Evolutionary conservation across 1,139 yeast species (phyloP), one percentile per base, ranked within the genome.

Genomic region (Kodamaea fungicola): DNA sequence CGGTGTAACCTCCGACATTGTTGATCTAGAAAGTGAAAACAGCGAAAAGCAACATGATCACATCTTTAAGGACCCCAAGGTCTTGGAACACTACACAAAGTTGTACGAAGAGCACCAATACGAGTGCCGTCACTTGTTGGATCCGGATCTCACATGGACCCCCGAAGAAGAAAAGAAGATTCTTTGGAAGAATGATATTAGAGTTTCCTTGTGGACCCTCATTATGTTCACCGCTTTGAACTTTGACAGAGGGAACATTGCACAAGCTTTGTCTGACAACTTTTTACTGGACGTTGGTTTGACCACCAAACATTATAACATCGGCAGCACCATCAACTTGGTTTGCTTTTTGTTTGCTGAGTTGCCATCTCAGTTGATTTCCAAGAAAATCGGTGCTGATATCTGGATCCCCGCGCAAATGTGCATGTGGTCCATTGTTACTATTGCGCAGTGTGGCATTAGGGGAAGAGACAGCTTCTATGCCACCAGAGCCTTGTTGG

Each of bases 381-480:
- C 79, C 7, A 76, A 77, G 48, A 64, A 61, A 38, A 38, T 76
- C 22, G 83, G 82, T 6, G 70, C 78, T 4, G 80, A 76, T 49
- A 46, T 66, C 30, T 77, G 78, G 70, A 66, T 76, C 34, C 83
- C 83, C 1, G 56, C 64, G 27, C 81, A 76, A 47, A 66, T 76
- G 57, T 47, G 59, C 8, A 41, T 61, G 3, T 77, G 82, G 82
- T 69, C 78, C 30, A 38, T 70, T n/a, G 74, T 74, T 3, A 71
- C 80, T 1, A 56, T 72, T 28, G 48, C 60, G 8, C 82, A 77
- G 49, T 71, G 69, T 33, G 59, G 60, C 12, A 51, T 77, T 12
- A 63, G 55, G 32, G 44, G 53, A 32, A 33, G 5, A 52, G 65
- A 25, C n/a, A 47, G 49, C 2, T 61, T 59, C 35, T 46, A 55